phyloP scores from a whole-genome alignment of 176 grass and related monocot genomes.

The Hordeum marinum region DNA sequence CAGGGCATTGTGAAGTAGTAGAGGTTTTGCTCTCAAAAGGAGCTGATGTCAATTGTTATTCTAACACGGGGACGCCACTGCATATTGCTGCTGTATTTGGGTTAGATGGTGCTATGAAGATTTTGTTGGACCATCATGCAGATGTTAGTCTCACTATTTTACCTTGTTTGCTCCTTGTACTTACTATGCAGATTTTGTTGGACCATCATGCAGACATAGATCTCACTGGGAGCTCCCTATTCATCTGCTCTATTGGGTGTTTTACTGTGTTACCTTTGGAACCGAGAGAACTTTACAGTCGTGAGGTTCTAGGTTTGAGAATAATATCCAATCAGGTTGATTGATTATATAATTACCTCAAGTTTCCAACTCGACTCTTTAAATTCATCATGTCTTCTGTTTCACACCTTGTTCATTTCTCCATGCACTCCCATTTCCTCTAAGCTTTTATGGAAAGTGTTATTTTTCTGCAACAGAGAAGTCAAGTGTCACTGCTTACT shows the following conservation, averaged over 20 bases:
- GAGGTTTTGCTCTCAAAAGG: slow-evolving; percentile 18
- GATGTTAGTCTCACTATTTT: not conserved
- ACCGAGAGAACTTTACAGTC: not conserved
- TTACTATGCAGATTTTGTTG: too few relatives aligned
- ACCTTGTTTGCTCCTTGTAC: not conserved
- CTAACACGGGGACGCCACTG: not conserved
- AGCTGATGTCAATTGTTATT: not conserved
- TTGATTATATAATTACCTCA: too few relatives aligned
- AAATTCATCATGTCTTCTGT: too few relatives aligned
- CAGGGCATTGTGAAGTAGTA: slow-evolving; percentile 15
- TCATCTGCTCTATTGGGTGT: not conserved
- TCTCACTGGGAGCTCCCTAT: not conserved
- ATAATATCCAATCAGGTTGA: too few relatives aligned
- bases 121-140: slow-evolving; percentile 6
- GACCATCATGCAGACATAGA: too few relatives aligned
- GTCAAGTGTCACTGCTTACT: too few relatives aligned
- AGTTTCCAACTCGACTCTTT: too few relatives aligned
- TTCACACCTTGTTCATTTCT: too few relatives aligned
- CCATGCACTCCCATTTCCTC: too few relatives aligned
- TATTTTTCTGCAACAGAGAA: too few relatives aligned
- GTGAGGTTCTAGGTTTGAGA: too few relatives aligned
- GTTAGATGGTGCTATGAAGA: not conserved
- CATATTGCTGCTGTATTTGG: not conserved
- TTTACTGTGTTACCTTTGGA: not conserved
- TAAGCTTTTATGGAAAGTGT: too few relatives aligned